These are phyloP conservation scores for Komagataella ulmi DNA, from an alignment of 805 yeast genomes.

Conservation along the genomic window DNA sequence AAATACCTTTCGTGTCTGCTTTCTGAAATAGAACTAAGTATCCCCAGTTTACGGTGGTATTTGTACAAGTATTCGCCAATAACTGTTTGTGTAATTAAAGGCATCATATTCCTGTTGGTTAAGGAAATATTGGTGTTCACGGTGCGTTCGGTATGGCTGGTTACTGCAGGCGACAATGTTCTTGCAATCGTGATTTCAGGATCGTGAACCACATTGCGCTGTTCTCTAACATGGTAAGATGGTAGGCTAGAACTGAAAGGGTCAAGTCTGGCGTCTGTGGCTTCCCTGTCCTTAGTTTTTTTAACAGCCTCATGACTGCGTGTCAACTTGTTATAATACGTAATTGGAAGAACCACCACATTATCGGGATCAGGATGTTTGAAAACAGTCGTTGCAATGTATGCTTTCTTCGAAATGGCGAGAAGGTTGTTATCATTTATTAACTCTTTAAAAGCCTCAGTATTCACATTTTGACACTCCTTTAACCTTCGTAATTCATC, in stretches of 20 bases:
- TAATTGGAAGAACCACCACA: conserved; percentile 50
- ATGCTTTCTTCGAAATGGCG: conserved; percentile 45
- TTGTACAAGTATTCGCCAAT: conserved; percentile 86
- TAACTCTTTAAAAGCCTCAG: not conserved
- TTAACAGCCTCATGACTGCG: conserved; percentile 18
- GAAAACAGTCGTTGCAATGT: conserved; percentile 48
- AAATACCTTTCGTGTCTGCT: conserved; percentile 83
- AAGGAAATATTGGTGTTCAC: conserved; percentile 52
- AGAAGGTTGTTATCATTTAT: conserved; percentile 10
- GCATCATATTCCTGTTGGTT: conserved; percentile 61
- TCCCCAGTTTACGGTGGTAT: conserved; percentile 68
- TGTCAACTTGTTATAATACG: conserved; percentile 47
- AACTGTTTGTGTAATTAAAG: conserved; percentile 82
- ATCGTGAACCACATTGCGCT: not conserved
- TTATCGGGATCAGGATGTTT: conserved; percentile 38
- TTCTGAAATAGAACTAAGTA: conserved; percentile 62
- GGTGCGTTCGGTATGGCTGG: conserved; percentile 11
- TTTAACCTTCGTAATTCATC: conserved; percentile 3
- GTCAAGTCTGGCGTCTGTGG: not conserved
- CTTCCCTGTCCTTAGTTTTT: not conserved
- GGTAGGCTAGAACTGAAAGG: not conserved
- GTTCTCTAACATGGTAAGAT: not conserved
- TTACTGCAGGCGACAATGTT: conserved; percentile 1
- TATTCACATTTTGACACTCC: not conserved
- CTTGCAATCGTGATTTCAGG: not conserved